phyloP scores from a whole-genome alignment of 1,284 basidiomycete species.

The Ustilago shanxiensis region DNA sequence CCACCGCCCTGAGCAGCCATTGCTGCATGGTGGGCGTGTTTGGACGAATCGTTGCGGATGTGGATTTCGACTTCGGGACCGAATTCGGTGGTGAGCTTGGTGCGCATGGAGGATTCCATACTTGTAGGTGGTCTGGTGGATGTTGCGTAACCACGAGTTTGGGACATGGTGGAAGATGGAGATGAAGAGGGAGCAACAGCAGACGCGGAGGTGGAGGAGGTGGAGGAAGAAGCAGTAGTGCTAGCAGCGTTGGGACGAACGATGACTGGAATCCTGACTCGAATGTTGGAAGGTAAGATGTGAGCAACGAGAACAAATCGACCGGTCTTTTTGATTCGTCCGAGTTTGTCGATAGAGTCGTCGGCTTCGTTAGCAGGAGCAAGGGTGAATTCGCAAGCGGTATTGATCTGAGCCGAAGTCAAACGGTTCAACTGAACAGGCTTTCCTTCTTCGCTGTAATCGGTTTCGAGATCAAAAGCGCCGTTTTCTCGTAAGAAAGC shows the following conservation, averaged over 20 bases:
- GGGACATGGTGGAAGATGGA: conserved; percentile 1
- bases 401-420: conserved; percentile 40
- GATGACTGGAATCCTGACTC: conserved; percentile 36
- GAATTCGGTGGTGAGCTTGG: conserved; percentile 52
- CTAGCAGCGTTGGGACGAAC: conserved; percentile 28
- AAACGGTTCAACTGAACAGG: conserved; percentile 35
- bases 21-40: conserved; percentile 69
- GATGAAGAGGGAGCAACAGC: conserved; percentile 8
- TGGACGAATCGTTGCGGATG: conserved; percentile 64
- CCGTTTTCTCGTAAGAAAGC: conserved; percentile 33
- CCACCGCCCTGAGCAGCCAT: conserved; percentile 69
- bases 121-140: conserved; percentile 5
- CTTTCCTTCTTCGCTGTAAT: conserved; percentile 30
- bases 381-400: conserved; percentile 40
- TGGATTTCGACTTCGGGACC: conserved; percentile 45
- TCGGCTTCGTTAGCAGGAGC: conserved; percentile 9
- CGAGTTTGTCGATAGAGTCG: conserved; percentile 36
- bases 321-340: conserved; percentile 47
- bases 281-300: conserved; percentile 34
- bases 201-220: background rate
- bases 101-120: conserved; percentile 58
- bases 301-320: conserved; percentile 32
- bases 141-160: conserved; percentile 37
- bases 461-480: conserved; percentile 44
- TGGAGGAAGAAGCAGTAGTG: background rate